Percentiles rank a stretch among this genome's conserved stretches.
phyloP scores from a whole-genome alignment of 2,329 filamentous ascomycete genomes.

The Aspergillus fischeri region DNA sequence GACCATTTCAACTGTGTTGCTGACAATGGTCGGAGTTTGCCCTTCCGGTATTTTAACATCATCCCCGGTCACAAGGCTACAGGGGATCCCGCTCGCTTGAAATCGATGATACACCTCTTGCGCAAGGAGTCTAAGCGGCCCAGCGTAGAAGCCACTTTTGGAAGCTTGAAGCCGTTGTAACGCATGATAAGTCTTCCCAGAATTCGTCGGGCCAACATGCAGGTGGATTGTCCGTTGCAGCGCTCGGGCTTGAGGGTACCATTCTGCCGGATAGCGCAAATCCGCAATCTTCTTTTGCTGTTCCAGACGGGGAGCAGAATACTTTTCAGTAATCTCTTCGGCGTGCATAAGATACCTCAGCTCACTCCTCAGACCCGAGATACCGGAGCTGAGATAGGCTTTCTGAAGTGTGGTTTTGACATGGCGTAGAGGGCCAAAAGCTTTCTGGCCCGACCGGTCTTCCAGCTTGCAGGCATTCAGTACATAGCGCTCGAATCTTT shows the following conservation, averaged over 20 bases:
- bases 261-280: constrained; percentile 82
- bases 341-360: constrained; percentile 66
- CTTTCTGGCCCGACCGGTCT: constrained; percentile 10
- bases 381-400: constrained; percentile 55
- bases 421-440: constrained; percentile 18
- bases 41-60: constrained; percentile 69
- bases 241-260: constrained; percentile 79
- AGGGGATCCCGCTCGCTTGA: constrained; percentile 68
- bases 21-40: constrained; percentile 57
- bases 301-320: constrained; percentile 53
- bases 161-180: constrained; percentile 76
- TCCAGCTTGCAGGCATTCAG: constrained; percentile 28
- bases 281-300: constrained; percentile 69
- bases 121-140: constrained; percentile 80
- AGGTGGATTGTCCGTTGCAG: constrained; percentile 81
- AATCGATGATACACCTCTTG: constrained; percentile 94
- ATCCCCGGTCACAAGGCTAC: constrained; percentile 84
- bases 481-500: constrained; percentile 28
- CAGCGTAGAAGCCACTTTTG: constrained; percentile 78
- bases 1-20: constrained; percentile 94
- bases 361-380: constrained; percentile 51
- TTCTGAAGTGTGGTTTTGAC: constrained; percentile 47
- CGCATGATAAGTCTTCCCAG: constrained; percentile 95
- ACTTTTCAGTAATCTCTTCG: constrained; percentile 55
- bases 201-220: constrained; percentile 95